A percentile compares a stretch with the other conserved stretches of the same genome.
Evolutionary conservation across 306 rosid species (phyloP).

Genomic region (Quercus robur): DNA sequence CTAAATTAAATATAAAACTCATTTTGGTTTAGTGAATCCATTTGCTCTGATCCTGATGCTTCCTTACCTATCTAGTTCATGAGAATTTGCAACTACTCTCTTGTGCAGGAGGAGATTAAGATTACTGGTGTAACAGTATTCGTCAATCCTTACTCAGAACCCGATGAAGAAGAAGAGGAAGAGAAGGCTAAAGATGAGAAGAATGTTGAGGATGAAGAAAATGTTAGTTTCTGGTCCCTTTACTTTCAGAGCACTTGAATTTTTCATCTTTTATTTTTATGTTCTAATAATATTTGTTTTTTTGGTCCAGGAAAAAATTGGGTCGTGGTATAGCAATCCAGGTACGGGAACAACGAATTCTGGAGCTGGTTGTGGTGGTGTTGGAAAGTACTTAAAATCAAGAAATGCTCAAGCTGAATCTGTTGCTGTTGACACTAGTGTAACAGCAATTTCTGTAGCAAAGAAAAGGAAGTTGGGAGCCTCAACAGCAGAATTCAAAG

Average conservation of each 20-base stretch:
- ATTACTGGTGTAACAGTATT: constrained; percentile 68
- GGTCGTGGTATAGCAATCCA: constrained; percentile 92
- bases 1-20: constrained; percentile 6
- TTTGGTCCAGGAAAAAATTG: constrained; percentile 69
- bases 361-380: constrained; percentile 58
- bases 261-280: constrained; percentile 8
- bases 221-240: constrained; percentile 49
- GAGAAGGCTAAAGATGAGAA: constrained; percentile 51
- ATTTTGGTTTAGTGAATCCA: constrained; percentile 20
- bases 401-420: constrained; percentile 49
- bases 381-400: constrained; percentile 87
- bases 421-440: constrained; percentile 31
- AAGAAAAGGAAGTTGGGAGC: constrained; percentile 74
- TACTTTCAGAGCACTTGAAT: neutral
- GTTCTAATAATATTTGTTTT: neutral
- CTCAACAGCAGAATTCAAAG: constrained; percentile 52
- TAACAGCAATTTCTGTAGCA: constrained; percentile 31
- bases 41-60: constrained; percentile 8
- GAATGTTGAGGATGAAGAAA: constrained; percentile 72
- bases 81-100: neutral
- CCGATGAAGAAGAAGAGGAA: constrained; percentile 80
- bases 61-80: neutral
- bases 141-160: constrained; percentile 88
- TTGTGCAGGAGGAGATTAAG: constrained; percentile 89
- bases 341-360: constrained; percentile 60